A percentile compares a stretch with the other conserved stretches of the same genome.
phyloP scores from a whole-genome alignment of 2,329 filamentous ascomycete species.

The Penicillium sp. region DNA sequence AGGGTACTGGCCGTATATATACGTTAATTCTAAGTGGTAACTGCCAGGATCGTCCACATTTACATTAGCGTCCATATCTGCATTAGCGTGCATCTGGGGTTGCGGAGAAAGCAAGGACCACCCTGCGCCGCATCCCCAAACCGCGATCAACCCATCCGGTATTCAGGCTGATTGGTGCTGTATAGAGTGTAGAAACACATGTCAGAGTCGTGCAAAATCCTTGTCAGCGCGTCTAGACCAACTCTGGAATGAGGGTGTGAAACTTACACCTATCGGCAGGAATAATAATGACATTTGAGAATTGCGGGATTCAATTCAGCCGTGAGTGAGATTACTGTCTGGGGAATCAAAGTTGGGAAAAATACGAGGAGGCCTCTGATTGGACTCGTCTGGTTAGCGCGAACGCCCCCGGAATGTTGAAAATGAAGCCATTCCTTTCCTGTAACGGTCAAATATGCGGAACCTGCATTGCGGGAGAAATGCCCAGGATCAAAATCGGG shows the following conservation, averaged over 20 bases:
- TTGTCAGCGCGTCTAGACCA: not conserved
- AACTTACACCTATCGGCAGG: slow-evolving; percentile 19
- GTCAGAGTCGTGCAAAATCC: not conserved
- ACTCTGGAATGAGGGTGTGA: slow-evolving; percentile 1
- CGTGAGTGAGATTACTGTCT: slow-evolving; percentile 3
- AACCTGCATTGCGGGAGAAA: not conserved
- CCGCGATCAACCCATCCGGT: not conserved
- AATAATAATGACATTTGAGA: not conserved
- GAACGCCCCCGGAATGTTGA: not conserved
- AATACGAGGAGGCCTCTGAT: slow-evolving; percentile 2
- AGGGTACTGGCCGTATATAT: slow-evolving; percentile 8
- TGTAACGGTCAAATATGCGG: slow-evolving; percentile 11
- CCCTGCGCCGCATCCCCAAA: not conserved
- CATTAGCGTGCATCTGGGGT: slow-evolving; percentile 1
- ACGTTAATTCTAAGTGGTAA: not conserved
- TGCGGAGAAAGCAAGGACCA: slow-evolving; percentile 8
- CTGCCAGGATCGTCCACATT: not conserved
- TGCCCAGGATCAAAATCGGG: not conserved
- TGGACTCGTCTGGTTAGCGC: slow-evolving; percentile 1
- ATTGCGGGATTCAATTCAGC: not conserved
- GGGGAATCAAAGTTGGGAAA: slow-evolving; percentile 12
- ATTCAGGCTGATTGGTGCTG: slow-evolving; percentile 15
- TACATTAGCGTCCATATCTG: slow-evolving; percentile 6
- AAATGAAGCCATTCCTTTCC: slow-evolving; percentile 14
- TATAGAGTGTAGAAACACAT: not conserved